These are phyloP conservation scores for Polyporus tsugae DNA, from an alignment of 1,284 basidiomycete genomes.

Conservation along the genomic window DNA sequence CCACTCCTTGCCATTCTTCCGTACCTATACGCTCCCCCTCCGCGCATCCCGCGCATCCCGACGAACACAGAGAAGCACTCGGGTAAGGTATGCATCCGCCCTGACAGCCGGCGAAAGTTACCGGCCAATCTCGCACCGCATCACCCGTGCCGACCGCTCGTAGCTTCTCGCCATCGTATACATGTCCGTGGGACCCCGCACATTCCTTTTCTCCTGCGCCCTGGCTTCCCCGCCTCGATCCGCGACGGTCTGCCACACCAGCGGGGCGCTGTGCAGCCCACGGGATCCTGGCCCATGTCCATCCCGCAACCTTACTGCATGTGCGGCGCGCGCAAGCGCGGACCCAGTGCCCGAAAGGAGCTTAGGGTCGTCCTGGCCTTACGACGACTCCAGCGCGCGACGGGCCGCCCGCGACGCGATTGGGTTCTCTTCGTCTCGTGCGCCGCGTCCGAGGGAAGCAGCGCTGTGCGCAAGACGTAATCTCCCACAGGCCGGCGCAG, in stretches of 20 bases:
- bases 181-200: background rate
- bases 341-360: background rate
- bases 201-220: background rate
- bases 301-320: background rate
- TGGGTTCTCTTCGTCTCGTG: background rate
- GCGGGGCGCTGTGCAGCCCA: background rate
- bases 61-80: conserved; percentile 29
- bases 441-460: background rate
- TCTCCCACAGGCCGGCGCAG: conserved; percentile 7
- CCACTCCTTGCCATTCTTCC: background rate
- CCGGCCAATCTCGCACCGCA: conserved; percentile 21
- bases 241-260: background rate
- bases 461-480: conserved; percentile 1
- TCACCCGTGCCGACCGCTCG: conserved; percentile 4
- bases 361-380: conserved; percentile 7
- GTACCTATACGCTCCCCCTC: conserved; percentile 1
- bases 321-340: background rate
- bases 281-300: background rate
- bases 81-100: conserved; percentile 11
- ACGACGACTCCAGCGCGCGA: background rate
- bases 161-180: conserved; percentile 1
- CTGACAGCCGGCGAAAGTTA: conserved; percentile 28
- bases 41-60: conserved; percentile 11
- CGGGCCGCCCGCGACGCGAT: conserved; percentile 10
- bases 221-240: conserved; percentile 5